Percentiles rank a stretch among this genome's conserved stretches.
These are phyloP conservation scores for Paxillus ammoniavirescens DNA, from an alignment of 768 basidiomycete species.

Conservation along the genomic window DNA sequence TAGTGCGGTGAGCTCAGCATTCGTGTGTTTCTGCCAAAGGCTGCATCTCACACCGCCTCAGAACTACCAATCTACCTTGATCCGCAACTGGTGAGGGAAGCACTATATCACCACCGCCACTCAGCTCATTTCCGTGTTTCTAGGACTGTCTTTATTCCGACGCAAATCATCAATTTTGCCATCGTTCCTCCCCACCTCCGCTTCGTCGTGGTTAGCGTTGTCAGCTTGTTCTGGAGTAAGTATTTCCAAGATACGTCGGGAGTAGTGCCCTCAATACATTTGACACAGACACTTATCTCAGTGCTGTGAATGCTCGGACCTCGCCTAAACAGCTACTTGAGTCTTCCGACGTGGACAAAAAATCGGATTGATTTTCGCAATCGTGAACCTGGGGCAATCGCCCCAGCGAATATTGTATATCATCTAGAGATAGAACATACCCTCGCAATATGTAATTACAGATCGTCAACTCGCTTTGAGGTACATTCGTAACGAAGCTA, in stretches of 20 bases:
- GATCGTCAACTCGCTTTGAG: neutral
- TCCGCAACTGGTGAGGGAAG: conserved; percentile 66
- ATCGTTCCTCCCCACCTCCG: conserved; percentile 76
- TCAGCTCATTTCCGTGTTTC: neutral
- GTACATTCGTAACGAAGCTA: neutral
- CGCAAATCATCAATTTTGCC: conserved; percentile 78
- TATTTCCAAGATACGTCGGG: conserved; percentile 12
- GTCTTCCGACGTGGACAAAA: neutral
- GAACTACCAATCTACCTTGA: conserved; percentile 70
- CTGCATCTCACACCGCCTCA: conserved; percentile 26
- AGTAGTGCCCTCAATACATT: neutral
- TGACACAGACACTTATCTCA: conserved; percentile 61
- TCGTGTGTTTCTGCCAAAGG: neutral
- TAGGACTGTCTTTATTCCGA: conserved; percentile 73
- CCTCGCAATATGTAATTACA: conserved; percentile 10
- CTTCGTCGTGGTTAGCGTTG: conserved; percentile 70
- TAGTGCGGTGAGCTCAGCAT: conserved; percentile 25
- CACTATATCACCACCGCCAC: neutral
- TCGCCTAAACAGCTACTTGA: neutral
- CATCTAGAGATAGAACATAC: conserved; percentile 8
- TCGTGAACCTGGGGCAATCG: neutral
- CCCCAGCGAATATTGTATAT: conserved; percentile 8
- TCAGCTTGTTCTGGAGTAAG: conserved; percentile 83
- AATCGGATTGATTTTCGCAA: conserved; percentile 1
- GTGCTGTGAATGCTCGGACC: conserved; percentile 46